Conservation (phyloP, 2,329 filamentous ascomycete species). For the Escovopsis sp. region DNA sequence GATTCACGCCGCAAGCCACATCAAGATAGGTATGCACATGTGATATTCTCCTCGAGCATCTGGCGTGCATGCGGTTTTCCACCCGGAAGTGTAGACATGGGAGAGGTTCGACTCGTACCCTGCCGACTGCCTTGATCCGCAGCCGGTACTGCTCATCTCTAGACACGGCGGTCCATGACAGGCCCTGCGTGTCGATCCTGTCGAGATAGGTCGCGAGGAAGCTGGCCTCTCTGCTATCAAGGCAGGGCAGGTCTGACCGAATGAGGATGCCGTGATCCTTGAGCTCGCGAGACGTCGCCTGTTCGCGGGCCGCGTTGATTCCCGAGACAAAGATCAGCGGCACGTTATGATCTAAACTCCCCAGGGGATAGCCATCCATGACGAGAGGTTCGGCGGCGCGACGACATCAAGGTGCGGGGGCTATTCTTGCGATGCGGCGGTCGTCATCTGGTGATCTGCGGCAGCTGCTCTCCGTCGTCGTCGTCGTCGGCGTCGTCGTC, state of each 20-base stretch:
- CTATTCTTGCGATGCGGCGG: neutral
- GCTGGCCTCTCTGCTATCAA: conserved; percentile 50
- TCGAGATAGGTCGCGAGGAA: conserved; percentile 51
- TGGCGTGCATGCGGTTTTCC: too few relatives aligned
- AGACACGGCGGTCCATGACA: conserved; percentile 52
- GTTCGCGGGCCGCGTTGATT: conserved; percentile 33
- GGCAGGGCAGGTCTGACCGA: conserved; percentile 52
- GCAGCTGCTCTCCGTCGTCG: neutral
- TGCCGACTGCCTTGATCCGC: conserved; percentile 57
- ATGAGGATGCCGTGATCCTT: conserved; percentile 46
- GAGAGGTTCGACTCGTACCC: conserved; percentile 63
- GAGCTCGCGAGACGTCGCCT: conserved; percentile 32
- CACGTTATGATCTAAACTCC: conserved; percentile 75
- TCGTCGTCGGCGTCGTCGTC: too few relatives aligned
- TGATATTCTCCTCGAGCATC: neutral
- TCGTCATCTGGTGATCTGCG: conserved; percentile 4
- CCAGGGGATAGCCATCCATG: conserved; percentile 68
- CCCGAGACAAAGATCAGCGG: conserved; percentile 75
- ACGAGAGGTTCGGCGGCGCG: conserved; percentile 8
- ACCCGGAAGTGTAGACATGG: too few relatives aligned
- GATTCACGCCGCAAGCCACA: conserved; percentile 7
- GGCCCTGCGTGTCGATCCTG: conserved; percentile 45
- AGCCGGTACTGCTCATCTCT: conserved; percentile 41
- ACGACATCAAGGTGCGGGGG: conserved; percentile 7
- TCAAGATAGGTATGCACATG: too few relatives aligned